Evolutionary conservation across 2,329 filamentous ascomycete genomes (phyloP).

Genomic region (Microdochium paspali): DNA sequence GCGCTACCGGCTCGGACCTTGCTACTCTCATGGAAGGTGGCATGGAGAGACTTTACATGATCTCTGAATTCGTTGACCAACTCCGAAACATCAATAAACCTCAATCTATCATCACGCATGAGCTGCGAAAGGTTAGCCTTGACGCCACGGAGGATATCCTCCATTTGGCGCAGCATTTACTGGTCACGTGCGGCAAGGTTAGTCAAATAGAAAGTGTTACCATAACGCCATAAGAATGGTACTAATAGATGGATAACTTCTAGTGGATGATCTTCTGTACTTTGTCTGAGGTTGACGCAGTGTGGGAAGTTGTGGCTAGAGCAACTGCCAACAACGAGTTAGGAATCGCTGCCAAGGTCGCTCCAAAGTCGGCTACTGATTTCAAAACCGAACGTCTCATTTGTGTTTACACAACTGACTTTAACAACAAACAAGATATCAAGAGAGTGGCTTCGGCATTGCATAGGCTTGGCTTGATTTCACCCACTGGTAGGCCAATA

Average conservation of each 20-base stretch:
- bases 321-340: constrained; percentile 61
- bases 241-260: neutral
- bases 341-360: constrained; percentile 65
- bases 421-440: constrained; percentile 59
- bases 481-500: constrained; percentile 36
- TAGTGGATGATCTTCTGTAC: constrained; percentile 69
- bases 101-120: constrained; percentile 26
- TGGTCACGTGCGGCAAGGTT: constrained; percentile 59
- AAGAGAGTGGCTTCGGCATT: constrained; percentile 55
- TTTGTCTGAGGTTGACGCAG: constrained; percentile 42
- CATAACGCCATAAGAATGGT: neutral
- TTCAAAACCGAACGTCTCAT: constrained; percentile 46
- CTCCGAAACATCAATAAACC: constrained; percentile 27
- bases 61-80: constrained; percentile 36
- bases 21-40: constrained; percentile 43
- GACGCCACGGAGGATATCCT: constrained; percentile 46
- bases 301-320: constrained; percentile 58
- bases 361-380: constrained; percentile 39
- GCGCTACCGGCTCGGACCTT: constrained; percentile 34
- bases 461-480: constrained; percentile 51
- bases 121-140: constrained; percentile 40
- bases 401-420: constrained; percentile 72
- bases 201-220: constrained; percentile 2
- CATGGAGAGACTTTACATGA: constrained; percentile 34
- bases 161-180: constrained; percentile 46